Evolutionary conservation across 139 green algal species (phyloP).

Genomic region (Picocystis salinarum): DNA sequence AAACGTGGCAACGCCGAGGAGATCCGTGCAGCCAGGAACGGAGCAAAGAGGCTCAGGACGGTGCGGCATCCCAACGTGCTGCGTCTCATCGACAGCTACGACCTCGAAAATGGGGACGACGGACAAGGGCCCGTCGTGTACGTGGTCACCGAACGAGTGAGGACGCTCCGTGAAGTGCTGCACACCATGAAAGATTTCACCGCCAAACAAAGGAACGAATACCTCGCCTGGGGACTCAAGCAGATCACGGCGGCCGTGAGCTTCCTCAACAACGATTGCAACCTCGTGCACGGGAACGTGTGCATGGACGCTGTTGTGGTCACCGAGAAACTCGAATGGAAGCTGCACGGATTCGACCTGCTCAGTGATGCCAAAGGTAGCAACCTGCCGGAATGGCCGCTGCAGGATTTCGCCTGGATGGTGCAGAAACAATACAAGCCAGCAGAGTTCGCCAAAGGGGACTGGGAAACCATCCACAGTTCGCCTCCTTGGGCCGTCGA

Average conservation of each 20-base stretch:
- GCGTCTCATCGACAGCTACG: slow-evolving; percentile 50
- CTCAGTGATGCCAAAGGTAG: slow-evolving; percentile 44
- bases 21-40: slow-evolving; percentile 54
- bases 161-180: slow-evolving; percentile 39
- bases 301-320: slow-evolving; percentile 68
- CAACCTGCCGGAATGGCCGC: slow-evolving; percentile 7
- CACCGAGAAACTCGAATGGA: slow-evolving; percentile 80
- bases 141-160: slow-evolving; percentile 63
- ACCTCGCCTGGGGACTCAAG: slow-evolving; percentile 67
- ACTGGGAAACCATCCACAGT: slow-evolving; percentile 53
- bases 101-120: slow-evolving; percentile 35
- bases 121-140: slow-evolving; percentile 41
- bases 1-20: too few species aligned
- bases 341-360: slow-evolving; percentile 80
- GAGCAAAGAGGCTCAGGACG: slow-evolving; percentile 54
- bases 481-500: slow-evolving; percentile 81
- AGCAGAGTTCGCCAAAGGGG: slow-evolving; percentile 54
- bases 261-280: slow-evolving; percentile 92
- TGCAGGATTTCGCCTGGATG: slow-evolving; percentile 22
- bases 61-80: slow-evolving; percentile 72
- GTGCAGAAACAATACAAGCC: slow-evolving; percentile 68
- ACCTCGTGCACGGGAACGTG: slow-evolving; percentile 81
- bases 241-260: slow-evolving; percentile 69
- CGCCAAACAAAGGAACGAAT: slow-evolving; percentile 48
- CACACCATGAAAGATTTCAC: slow-evolving; percentile 7